These are phyloP conservation scores for Clarireedia sp. DNA, from an alignment of 2,329 filamentous ascomycete genomes.

Conservation along the genomic window DNA sequence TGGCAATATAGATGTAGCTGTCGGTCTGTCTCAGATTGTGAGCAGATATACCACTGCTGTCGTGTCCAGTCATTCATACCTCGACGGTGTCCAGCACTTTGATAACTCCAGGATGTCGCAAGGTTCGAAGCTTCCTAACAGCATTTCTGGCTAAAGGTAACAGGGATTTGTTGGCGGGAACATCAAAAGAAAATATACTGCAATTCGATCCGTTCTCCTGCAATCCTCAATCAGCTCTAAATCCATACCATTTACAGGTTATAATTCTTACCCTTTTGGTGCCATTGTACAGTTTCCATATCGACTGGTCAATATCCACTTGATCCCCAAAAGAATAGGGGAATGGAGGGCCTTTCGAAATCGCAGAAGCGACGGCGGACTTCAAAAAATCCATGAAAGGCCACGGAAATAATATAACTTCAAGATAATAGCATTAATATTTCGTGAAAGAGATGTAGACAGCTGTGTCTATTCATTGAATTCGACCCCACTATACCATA, in stretches of 20 bases:
- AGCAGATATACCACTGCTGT: constrained; percentile 14
- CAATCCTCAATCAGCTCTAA: constrained; percentile 14
- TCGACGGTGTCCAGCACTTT: constrained; percentile 93
- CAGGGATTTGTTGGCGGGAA: constrained; percentile 68
- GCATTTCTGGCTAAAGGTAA: constrained; percentile 88
- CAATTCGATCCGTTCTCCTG: constrained; percentile 92
- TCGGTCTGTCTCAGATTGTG: constrained; percentile 57
- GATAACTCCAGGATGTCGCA: constrained; percentile 90
- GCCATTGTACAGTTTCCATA: constrained; percentile 95
- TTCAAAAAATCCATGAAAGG: constrained; percentile 88
- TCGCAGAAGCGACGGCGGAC: constrained; percentile 92
- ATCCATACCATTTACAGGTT: neutral
- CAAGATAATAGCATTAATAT: neutral
- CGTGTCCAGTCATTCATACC: constrained; percentile 39
- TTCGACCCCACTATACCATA: constrained; percentile 3
- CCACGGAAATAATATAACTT: neutral
- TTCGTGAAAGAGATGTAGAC: constrained; percentile 6
- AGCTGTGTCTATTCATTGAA: constrained; percentile 1
- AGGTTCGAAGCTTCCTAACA: constrained; percentile 82
- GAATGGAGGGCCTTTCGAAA: constrained; percentile 88
- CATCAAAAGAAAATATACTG: constrained; percentile 95
- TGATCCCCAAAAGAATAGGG: constrained; percentile 89
- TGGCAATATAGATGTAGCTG: constrained; percentile 90
- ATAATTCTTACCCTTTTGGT: constrained; percentile 62
- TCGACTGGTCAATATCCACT: constrained; percentile 85